Evolutionary conservation across 2,329 filamentous ascomycete species (phyloP).

Genomic region (Phaeosphaeriaceae sp.): DNA sequence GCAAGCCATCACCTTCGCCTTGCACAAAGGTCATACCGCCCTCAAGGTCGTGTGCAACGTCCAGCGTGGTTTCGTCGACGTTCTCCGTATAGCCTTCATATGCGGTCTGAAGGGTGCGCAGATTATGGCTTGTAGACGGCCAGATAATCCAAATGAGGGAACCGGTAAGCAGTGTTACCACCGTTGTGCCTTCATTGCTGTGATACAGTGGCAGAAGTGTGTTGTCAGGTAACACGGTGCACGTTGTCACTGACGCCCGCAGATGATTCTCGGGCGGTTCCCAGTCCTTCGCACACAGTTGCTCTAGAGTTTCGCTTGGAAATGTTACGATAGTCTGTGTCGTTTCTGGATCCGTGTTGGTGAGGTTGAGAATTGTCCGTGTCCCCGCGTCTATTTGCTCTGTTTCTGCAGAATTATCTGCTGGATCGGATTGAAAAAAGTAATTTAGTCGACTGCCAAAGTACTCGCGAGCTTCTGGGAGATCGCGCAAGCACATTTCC

Average conservation of each 20-base stretch:
- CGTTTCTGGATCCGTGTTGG: background rate
- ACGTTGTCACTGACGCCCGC: slow-evolving; percentile 4
- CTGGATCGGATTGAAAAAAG: background rate
- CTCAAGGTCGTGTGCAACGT: slow-evolving; percentile 9
- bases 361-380: slow-evolving; percentile 12
- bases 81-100: slow-evolving; percentile 13
- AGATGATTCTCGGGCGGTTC: slow-evolving; percentile 5
- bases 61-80: background rate
- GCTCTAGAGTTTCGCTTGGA: slow-evolving; percentile 15
- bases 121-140: slow-evolving; percentile 26
- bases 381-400: slow-evolving; percentile 1
- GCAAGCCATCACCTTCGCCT: slow-evolving; percentile 15
- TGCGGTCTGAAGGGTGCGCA: slow-evolving; percentile 9
- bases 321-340: slow-evolving; percentile 8
- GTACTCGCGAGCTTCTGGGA: slow-evolving; percentile 2
- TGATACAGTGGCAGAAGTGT: slow-evolving; percentile 18
- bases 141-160: slow-evolving; percentile 29
- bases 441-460: slow-evolving; percentile 4
- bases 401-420: background rate
- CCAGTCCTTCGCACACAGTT: slow-evolving; percentile 2
- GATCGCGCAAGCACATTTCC: slow-evolving; percentile 14
- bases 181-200: slow-evolving; percentile 22
- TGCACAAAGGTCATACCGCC: slow-evolving; percentile 27
- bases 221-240: slow-evolving; percentile 11
- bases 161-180: slow-evolving; percentile 22